These are phyloP conservation scores for Phytophthora sp. DNA, from an alignment of 352 stramenopile species.

Conservation along the genomic window DNA sequence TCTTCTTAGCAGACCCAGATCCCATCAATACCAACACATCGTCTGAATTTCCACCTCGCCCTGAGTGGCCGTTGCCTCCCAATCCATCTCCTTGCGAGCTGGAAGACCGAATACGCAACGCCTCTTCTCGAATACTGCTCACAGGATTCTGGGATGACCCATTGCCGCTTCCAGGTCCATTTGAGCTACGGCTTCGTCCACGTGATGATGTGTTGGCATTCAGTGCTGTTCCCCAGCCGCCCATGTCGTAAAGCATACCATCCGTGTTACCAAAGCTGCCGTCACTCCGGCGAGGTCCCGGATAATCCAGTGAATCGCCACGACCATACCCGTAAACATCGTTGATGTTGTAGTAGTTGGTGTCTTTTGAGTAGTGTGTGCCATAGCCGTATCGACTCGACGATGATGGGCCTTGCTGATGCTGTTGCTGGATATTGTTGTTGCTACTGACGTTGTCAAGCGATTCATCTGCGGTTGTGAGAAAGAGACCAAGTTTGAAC, in stretches of 20 bases:
- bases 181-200: constrained; percentile 28
- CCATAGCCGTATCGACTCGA: constrained; percentile 30
- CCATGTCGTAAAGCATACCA: constrained; percentile 43
- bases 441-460: constrained; percentile 31
- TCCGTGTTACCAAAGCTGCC: constrained; percentile 36
- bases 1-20: constrained; percentile 28
- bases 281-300: constrained; percentile 18
- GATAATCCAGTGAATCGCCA: constrained; percentile 44
- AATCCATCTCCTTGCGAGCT: constrained; percentile 42
- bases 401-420: constrained; percentile 18
- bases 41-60: constrained; percentile 29
- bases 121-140: constrained; percentile 77
- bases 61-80: constrained; percentile 29
- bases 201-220: constrained; percentile 20
- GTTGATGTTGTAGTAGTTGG: constrained; percentile 42
- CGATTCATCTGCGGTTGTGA: constrained; percentile 57
- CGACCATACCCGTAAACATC: constrained; percentile 48
- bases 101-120: constrained; percentile 65
- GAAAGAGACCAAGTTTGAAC: constrained; percentile 77
- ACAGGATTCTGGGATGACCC: constrained; percentile 14
- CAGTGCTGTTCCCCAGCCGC: constrained; percentile 33
- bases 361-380: constrained; percentile 31
- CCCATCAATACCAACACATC: constrained; percentile 36
- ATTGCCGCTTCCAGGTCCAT: constrained; percentile 9
- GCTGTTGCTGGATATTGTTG: constrained; percentile 25